Conservation (phyloP, 2,329 filamentous ascomycete species). For the Ophiostoma populinum region DNA sequence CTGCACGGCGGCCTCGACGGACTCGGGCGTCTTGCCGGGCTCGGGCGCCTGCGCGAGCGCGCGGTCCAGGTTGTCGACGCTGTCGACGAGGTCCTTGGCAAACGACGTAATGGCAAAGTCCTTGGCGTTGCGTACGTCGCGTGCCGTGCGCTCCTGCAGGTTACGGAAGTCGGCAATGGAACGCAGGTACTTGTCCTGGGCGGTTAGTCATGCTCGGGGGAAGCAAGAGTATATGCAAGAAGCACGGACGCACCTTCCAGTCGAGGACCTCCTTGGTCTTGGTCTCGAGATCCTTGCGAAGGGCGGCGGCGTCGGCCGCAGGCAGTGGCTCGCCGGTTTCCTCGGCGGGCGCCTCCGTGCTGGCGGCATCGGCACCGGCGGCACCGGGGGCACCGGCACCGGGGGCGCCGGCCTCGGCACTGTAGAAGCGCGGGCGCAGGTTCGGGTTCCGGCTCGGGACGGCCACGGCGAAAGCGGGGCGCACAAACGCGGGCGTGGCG, state of each 20-base stretch:
- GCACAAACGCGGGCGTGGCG: not conserved
- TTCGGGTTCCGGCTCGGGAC: no score
- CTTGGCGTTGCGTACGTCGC: slow-evolving; percentile 71
- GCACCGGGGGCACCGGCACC: slow-evolving; percentile 13
- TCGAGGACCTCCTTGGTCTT: slow-evolving; percentile 44
- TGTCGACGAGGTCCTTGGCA: slow-evolving; percentile 86
- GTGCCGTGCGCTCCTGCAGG: slow-evolving; percentile 83
- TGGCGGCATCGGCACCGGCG: not conserved
- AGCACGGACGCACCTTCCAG: slow-evolving; percentile 53
- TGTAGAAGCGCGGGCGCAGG: slow-evolving; percentile 25
- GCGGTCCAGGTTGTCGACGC: slow-evolving; percentile 92
- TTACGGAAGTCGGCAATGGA: slow-evolving; percentile 95
- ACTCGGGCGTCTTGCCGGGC: slow-evolving; percentile 27
- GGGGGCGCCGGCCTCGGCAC: slow-evolving; percentile 23
- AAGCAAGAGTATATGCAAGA: no score
- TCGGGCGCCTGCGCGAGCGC: slow-evolving; percentile 64
- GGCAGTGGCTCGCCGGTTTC: slow-evolving; percentile 15
- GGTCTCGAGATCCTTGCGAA: slow-evolving; percentile 34
- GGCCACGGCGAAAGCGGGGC: slow-evolving; percentile 13
- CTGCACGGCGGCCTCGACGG: slow-evolving; percentile 28
- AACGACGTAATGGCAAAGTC: slow-evolving; percentile 95
- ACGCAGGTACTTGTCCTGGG: slow-evolving; percentile 83
- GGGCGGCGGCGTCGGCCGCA: slow-evolving; percentile 18
- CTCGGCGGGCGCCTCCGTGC: slow-evolving; percentile 6
- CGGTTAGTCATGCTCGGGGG: no score